Evolutionary conservation across 2,329 filamentous ascomycete genomes (phyloP), one percentile per base, ranked within the genome.

Genomic region (Cadophora malorum): DNA sequence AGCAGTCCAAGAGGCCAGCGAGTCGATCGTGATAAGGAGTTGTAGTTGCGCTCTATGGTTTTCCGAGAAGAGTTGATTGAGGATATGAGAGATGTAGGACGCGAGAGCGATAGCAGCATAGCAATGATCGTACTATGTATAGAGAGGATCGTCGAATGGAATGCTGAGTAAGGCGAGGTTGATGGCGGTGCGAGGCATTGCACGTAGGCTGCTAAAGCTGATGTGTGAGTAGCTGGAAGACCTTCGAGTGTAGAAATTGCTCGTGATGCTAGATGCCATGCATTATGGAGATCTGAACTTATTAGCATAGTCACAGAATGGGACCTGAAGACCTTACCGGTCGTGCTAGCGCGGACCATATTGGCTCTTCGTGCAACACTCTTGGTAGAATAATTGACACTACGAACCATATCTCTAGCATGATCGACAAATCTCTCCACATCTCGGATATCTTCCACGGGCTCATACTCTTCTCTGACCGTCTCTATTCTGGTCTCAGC

Each of bases 341-440:
- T 84, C 47, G 84, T 80, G 56, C 86, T 87, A 73, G 91, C 88
- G 58, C 89, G 88, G 33, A 95, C 80, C 68, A 87, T 87, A 76
- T 96, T 95, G 28, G 91, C 89, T 66, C 93, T 87, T 67, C 95
- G 89, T 49, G 96, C 90, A 63, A 96, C 88, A 73, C 90, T 93
- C 79, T 92, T 92, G 0, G 92, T 95, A 65, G 92, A 91, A 74
- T 91, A 90, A 75, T 94, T 94, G 68, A 98, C 88, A 71, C 90
- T 89, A 62, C 94, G 90, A 49, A 99, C 90, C 79, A 94, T 94
- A 65, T 98, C 95, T 74, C 93, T 88, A 23, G 95, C 95, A 77
- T 97, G 92, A 63, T 93, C 90, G 64, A 97, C 90, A 79, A 99
- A 97, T 74, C 96, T 90, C 76, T 98, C 95, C 2, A 97, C 94